Percentiles rank a stretch among this genome's conserved stretches.
Conservation (phyloP, 2,329 filamentous ascomycete species). For the Botrytis aclada region DNA sequence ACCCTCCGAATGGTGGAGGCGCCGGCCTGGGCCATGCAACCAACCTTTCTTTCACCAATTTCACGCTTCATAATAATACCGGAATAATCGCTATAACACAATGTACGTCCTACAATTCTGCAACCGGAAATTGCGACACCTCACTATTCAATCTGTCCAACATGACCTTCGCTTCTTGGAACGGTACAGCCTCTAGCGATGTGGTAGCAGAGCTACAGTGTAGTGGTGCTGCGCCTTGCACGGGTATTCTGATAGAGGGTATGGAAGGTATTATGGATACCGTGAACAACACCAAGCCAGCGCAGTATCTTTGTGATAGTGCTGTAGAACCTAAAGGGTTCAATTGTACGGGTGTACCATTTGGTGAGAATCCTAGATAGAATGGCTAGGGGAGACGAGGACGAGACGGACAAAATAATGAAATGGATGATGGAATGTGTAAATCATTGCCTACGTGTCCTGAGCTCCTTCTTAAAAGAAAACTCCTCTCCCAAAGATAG, state of each 20-base stretch:
- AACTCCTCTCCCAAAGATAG: not conserved
- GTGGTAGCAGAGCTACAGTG: conserved; percentile 37
- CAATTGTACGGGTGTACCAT: conserved; percentile 16
- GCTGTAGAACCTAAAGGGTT: not conserved
- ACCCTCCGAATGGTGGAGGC: conserved; percentile 57
- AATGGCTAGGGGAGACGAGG: too few relatives aligned
- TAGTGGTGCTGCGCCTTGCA: conserved; percentile 32
- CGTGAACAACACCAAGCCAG: conserved; percentile 10
- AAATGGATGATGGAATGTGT: not conserved
- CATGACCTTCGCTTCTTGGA: conserved; percentile 30
- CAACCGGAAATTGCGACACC: conserved; percentile 41
- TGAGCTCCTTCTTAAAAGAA: not conserved
- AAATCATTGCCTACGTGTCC: not conserved
- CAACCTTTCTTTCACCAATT: conserved; percentile 14
- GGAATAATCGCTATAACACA: conserved; percentile 39
- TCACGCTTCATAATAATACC: conserved; percentile 9
- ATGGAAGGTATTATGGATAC: conserved; percentile 11
- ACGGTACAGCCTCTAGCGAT: conserved; percentile 23
- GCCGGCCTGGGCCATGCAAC: conserved; percentile 47
- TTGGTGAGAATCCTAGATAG: conserved; percentile 18
- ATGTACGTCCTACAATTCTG: conserved; percentile 41
- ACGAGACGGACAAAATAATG: not conserved
- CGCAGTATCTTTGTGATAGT: conserved; percentile 13
- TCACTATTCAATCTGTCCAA: conserved; percentile 41
- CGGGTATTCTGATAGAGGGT: not conserved